phyloP scores from a whole-genome alignment of 2,329 filamentous ascomycete genomes.

The Periglandula ipomoeae region DNA sequence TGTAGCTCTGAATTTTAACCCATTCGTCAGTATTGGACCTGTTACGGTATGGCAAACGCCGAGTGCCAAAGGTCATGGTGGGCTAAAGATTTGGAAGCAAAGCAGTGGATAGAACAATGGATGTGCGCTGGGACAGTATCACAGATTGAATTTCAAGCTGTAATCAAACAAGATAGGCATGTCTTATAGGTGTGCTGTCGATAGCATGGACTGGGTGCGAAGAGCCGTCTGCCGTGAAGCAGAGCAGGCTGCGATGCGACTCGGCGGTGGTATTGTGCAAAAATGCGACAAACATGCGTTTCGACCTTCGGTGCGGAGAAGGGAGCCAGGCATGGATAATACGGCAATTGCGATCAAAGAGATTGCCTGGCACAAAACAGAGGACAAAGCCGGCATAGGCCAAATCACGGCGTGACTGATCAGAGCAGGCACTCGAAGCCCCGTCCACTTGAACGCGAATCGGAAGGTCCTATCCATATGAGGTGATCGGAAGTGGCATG shows the following conservation, averaged over 20 bases:
- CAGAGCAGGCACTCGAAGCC: too few species aligned
- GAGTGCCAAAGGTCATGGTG: constrained; percentile 15
- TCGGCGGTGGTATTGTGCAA: too few species aligned
- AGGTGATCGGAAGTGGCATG: not conserved
- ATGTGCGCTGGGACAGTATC: not conserved
- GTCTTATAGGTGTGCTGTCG: not conserved
- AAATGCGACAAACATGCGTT: too few species aligned
- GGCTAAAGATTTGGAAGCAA: constrained; percentile 4
- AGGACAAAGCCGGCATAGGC: too few species aligned
- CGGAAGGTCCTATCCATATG: not conserved
- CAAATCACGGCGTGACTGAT: not conserved
- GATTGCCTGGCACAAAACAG: not conserved
- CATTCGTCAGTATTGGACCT: constrained; percentile 17
- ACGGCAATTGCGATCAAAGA: not conserved
- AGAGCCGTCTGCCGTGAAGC: too few species aligned
- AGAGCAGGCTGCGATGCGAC: too few species aligned
- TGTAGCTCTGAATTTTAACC: constrained; percentile 34
- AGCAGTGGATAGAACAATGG: constrained; percentile 9
- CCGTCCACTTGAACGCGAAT: not conserved
- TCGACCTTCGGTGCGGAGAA: too few species aligned
- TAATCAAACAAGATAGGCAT: constrained; percentile 1
- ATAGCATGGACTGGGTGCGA: not conserved
- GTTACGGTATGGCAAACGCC: constrained; percentile 12
- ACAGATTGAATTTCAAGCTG: not conserved
- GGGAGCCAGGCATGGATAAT: too few species aligned